Base-by-base conservation (phyloP, 208 protist genomes). In the Trypanosoma platydactyli region DNA sequence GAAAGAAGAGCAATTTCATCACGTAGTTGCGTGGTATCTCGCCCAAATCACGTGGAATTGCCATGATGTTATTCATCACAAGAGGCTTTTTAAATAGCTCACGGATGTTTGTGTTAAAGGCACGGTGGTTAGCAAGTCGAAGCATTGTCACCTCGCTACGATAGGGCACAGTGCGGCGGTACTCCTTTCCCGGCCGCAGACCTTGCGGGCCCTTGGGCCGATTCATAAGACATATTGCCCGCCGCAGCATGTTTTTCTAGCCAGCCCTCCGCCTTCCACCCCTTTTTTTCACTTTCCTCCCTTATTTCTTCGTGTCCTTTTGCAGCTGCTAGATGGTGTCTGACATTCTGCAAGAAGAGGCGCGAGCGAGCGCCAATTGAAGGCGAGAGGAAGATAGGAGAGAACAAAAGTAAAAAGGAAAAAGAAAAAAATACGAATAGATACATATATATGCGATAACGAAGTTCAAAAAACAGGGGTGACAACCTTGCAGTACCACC, bases 11-110 rank as follows among this genome's bases (percentile, higher is more conserved):
- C 44, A 89, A 68, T 68, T 86, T 86, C 18, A 96, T 58, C 12
- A 93, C 79, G 57, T 93, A 96, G 70, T 92, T 87, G 27, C 91
- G 86, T 24, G 91, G 91, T 22, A 96, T 64, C 76, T 96, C 88
- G 18, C 91, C 91, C 30, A 96, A 58, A 68, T 96, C 91, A 51
- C 91, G 81, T 18, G 91, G 91, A 30, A 94, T 83, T 35, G 86
- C 88, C 73, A 89, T 94, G 64, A 94, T 85, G 70, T 93, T 92
- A 54, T 90, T 95, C 63, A 74, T 54, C 59, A 76, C 61, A 30
- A 89, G 58, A 15, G 87, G 86, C 64, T 83, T 83, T 72, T 93
- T 95, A 76, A 91, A 95, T 27, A 91, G 87, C 75, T 95, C 85
- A 49, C 90, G 86, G 27, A 93, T 92, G 55, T 95, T 93, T 51